Evolutionary conservation across 169 alveolate genomes (phyloP), one percentile per base, ranked within the genome.

Genomic region (Plasmodium cynomolgi): DNA sequence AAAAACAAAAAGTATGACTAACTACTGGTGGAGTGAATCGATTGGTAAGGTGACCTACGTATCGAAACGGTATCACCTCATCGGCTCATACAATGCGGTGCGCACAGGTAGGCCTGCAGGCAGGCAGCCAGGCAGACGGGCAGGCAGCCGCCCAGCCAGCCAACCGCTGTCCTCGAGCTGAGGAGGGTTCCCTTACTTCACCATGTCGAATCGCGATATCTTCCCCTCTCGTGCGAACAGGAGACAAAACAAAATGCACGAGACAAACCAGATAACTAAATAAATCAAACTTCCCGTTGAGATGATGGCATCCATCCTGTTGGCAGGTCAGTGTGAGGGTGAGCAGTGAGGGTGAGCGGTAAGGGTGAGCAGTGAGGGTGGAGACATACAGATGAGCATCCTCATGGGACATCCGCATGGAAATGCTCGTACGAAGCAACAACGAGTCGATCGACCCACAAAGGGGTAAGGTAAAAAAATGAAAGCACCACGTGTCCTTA

Each of bases 181-280:
- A 23, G 33, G 5, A 11, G 26, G 13, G 15, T 50, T 79, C 26
- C 20, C 79, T 9, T 85, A 85, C 93, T 85, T 85, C 39, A 85
- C 68, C 93, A 85, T 68, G 6, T 85, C 84, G 20, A 20, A 47
- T 26, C 75, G 31, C 4, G 86, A 33, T 47, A 85, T 85, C 68
- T 85, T 85, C 58, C 93, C 93, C 62, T 85, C 84, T 79, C 84
- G 77, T 85, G 85, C 93, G 62, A 85, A 85, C 79, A 85, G 62
- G 29, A 85, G 58, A 73, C 93, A 85, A 85, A 85, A 85, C 33
- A 85, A 6, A 54, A 85, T 85, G 41, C 93, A 85, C 20, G 93
- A 85, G 29, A 85, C 81, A 85, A 85, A 77, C 93, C 93, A 85
- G 37, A 85, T 85, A 6, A 85, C 47, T 54, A 85, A 23, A 50